Conservation (phyloP, 148 eudicot genomes). For the Nyssa sinensis region DNA sequence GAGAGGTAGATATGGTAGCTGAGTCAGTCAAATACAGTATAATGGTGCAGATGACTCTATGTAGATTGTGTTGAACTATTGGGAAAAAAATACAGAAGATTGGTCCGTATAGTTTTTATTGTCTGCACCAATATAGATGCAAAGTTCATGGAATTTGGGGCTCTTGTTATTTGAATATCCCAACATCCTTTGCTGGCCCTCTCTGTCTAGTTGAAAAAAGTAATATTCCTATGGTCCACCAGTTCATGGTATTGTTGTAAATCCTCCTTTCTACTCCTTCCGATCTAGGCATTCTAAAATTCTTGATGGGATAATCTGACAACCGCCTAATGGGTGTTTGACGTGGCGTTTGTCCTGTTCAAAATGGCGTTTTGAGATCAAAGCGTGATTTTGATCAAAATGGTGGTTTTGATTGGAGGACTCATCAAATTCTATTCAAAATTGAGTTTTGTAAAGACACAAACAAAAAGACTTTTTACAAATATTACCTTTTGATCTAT, state of each 20-base stretch:
- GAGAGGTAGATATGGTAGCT: too few species aligned
- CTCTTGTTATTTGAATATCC: not conserved
- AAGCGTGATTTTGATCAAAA: too few species aligned
- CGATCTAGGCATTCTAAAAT: not conserved
- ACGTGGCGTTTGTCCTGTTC: too few species aligned
- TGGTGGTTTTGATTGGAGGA: too few species aligned
- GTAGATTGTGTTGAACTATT: not conserved
- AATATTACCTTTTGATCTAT: too few species aligned
- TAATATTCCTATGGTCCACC: not conserved
- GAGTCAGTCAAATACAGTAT: not conserved
- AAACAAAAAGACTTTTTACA: too few species aligned
- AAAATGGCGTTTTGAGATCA: too few species aligned
- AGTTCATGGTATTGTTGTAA: not conserved
- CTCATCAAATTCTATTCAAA: too few species aligned
- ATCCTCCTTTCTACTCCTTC: not conserved
- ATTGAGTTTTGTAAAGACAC: too few species aligned
- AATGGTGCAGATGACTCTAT: not conserved
- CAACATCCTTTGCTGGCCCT: not conserved
- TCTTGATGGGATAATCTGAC: not conserved
- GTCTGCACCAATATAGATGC: not conserved
- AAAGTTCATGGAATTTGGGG: not conserved
- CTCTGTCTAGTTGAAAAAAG: not conserved
- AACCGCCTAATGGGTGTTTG: too few species aligned
- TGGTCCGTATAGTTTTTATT: too few species aligned
- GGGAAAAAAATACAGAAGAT: not conserved